Percentiles rank a stretch among this genome's conserved stretches.
phyloP scores from a whole-genome alignment of 106 monocot species.

The Allium sativum region DNA sequence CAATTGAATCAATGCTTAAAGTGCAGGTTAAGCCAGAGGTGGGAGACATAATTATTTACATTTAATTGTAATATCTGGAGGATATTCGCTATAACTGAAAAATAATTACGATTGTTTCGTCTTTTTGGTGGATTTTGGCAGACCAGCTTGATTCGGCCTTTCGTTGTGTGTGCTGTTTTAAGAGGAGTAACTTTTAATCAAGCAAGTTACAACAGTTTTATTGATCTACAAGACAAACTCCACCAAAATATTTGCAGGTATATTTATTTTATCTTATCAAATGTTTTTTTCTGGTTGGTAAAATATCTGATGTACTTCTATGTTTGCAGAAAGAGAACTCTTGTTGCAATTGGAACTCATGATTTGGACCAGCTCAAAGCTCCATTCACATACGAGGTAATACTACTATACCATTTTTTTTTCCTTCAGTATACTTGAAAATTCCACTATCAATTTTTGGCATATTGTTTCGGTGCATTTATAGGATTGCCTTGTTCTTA shows the following conservation, averaged over 20 bases:
- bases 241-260: conserved; percentile 95
- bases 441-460: too few species aligned
- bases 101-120: background rate
- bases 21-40: conserved; percentile 86
- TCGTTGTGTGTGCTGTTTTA: conserved; percentile 81
- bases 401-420: background rate
- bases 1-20: conserved; percentile 37
- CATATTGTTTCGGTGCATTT: too few species aligned
- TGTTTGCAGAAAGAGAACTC: conserved; percentile 59
- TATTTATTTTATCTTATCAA: background rate
- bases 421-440: too few species aligned
- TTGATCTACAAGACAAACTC: conserved; percentile 93
- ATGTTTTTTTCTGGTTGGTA: background rate
- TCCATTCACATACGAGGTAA: conserved; percentile 89
- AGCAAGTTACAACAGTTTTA: conserved; percentile 89
- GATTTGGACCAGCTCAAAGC: conserved; percentile 71
- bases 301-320: background rate
- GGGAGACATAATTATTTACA: background rate
- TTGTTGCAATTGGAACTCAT: conserved; percentile 96
- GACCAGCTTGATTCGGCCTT: conserved; percentile 72
- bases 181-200: conserved; percentile 74
- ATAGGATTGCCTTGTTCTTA: too few species aligned
- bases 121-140: conserved; percentile 14
- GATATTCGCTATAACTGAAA: background rate
- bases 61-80: background rate